Evolutionary conservation across 2,329 filamentous ascomycete species (phyloP).

Genomic region (Magnaporthiopsis poae): DNA sequence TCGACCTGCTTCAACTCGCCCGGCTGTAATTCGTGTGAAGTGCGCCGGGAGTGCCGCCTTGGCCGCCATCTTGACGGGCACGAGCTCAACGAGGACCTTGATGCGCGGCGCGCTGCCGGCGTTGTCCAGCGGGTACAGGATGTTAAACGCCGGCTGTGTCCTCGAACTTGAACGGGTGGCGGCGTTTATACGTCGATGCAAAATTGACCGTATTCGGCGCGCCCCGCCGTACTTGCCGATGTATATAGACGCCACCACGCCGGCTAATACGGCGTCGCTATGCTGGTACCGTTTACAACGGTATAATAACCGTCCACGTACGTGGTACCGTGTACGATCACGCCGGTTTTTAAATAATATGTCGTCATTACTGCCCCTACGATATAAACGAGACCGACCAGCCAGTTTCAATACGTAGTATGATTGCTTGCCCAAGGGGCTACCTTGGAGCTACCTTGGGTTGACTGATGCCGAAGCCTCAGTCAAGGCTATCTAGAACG

Average conservation of each 20-base stretch:
- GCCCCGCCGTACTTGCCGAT: constrained; percentile 24
- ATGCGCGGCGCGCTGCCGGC: constrained; percentile 9
- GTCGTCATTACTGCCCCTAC: constrained; percentile 33
- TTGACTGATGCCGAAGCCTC: too few species aligned
- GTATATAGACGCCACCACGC: constrained; percentile 28
- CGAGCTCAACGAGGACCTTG: not conserved
- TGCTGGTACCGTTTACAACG: constrained; percentile 37
- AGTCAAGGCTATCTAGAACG: too few species aligned
- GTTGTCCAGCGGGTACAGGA: constrained; percentile 10
- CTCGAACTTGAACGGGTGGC: constrained; percentile 19
- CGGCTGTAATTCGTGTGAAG: constrained; percentile 15
- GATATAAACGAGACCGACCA: constrained; percentile 26
- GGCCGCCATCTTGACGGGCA: constrained; percentile 11
- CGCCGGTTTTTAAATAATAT: constrained; percentile 28
- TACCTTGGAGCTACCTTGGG: too few species aligned
- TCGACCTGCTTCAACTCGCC: constrained; percentile 17
- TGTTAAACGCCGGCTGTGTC: constrained; percentile 28
- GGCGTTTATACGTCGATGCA: constrained; percentile 20
- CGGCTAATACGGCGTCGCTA: constrained; percentile 40
- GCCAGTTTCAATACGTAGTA: constrained; percentile 4
- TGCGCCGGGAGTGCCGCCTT: constrained; percentile 1
- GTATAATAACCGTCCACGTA: constrained; percentile 25
- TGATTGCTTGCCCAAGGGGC: not conserved
- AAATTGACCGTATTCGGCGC: constrained; percentile 26
- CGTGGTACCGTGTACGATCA: constrained; percentile 34